Base-by-base conservation (phyloP, 495 filamentous ascomycete genomes). In the Articulospora tetracladia region DNA sequence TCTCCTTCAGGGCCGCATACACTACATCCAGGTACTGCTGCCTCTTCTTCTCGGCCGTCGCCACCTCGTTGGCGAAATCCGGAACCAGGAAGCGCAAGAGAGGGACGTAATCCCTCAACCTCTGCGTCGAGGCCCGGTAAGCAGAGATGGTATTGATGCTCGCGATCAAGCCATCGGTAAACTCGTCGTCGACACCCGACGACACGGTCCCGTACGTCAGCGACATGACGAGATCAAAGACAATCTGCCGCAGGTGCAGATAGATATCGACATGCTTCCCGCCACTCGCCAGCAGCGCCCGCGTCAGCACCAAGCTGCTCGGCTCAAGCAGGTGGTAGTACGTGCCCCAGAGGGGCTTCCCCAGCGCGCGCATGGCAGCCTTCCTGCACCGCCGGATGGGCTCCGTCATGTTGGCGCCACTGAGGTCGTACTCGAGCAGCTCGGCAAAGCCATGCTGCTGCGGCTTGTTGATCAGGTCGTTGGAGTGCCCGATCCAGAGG, bases 321-420 rank as follows among this genome's bases (percentile, higher is more conserved):
- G 55, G 55, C 44, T 57, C 55, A 30, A 57, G 41, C 25, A 57
- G 24, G 12, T 44, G 39, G 25, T 57, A 57, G 32, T 57, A 57
- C 36, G 19, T 27, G 17, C 32, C 22, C 55, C 55, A 57, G 2
- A 44, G 17, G 2, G 55, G 55, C 28, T 57, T 57, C 6, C 55
- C 55, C 22, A 57, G 19, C 22, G 55, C 55, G 10, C 36, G 23
- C 55, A 48, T 47, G 11, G 55, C 55, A 24, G 55, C 55, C 24
- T 47, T 49, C 3, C 55, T 15, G 24, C 55, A 57, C 10, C 55
- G 34, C 12, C 44, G 47, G 19, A 57, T 57, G 15, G 34, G 23
- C 23, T 47, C 39, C 25, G 55, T 57, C 55, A 57, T 57, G 13
- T 28, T 27, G 1, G 55, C 36, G 23, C 55, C 44, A 13, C 32